Percentiles rank a stretch among this genome's conserved stretches.
Evolutionary conservation across 257 asterid species (phyloP).

Genomic region (Solanum okadae): DNA sequence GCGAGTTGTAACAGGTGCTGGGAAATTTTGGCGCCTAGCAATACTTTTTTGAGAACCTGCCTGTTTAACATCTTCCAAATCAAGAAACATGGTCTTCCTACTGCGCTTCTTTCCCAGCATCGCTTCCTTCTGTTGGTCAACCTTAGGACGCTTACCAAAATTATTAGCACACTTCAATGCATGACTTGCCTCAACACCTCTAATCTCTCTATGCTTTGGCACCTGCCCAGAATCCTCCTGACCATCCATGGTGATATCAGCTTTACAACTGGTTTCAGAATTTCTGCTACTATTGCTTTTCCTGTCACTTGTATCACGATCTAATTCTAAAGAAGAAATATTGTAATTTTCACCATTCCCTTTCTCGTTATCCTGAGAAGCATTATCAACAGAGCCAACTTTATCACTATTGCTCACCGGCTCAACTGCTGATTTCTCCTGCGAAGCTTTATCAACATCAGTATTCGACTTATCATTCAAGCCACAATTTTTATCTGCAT

Average conservation of each 20-base stretch:
- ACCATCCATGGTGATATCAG: conserved; percentile 31
- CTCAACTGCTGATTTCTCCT: conserved; percentile 34
- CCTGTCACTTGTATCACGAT: conserved; percentile 51
- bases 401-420: conserved; percentile 18
- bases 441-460: conserved; percentile 26
- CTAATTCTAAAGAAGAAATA: conserved; percentile 18
- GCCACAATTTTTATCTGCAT: conserved; percentile 22
- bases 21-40: conserved; percentile 77
- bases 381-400: conserved; percentile 19
- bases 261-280: conserved; percentile 18
- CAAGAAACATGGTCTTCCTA: conserved; percentile 92
- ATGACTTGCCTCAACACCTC: conserved; percentile 74
- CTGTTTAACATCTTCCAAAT: conserved; percentile 90
- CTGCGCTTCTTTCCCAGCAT: conserved; percentile 94
- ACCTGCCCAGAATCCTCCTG: conserved; percentile 54
- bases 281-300: conserved; percentile 23
- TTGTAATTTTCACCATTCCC: conserved; percentile 40
- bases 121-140: conserved; percentile 87
- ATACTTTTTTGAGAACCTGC: conserved; percentile 63
- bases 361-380: conserved; percentile 24
- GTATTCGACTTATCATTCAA: conserved; percentile 31
- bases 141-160: conserved; percentile 73
- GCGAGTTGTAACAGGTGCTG: conserved; percentile 66
- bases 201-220: conserved; percentile 63
- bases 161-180: conserved; percentile 57